phyloP scores from a whole-genome alignment of 116 monocot species.

The Trichopus zeylanicus region DNA sequence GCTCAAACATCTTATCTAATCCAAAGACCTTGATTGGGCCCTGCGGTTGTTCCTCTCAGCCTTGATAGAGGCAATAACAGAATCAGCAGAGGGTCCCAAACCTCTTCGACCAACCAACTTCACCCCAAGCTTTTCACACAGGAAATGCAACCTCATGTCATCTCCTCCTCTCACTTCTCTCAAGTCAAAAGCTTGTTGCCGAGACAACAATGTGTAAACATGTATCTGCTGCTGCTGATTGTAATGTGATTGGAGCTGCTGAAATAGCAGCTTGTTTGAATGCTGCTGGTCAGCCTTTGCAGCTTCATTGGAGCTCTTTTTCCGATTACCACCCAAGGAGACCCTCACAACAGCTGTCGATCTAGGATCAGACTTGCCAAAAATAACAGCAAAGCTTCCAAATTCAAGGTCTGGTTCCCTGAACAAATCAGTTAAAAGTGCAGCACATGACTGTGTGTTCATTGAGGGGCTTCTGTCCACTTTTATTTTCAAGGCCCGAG shows the following conservation, averaged over 20 bases:
- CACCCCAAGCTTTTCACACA: constrained; percentile 80
- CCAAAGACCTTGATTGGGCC: too few species aligned
- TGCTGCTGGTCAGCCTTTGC: constrained; percentile 45
- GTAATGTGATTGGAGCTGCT: constrained; percentile 51
- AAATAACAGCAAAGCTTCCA: constrained; percentile 84
- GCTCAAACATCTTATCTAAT: too few species aligned
- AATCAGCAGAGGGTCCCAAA: constrained; percentile 71
- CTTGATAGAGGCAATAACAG: constrained; percentile 81
- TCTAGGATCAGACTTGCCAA: constrained; percentile 54
- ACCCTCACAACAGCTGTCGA: constrained; percentile 77
- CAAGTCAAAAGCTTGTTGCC: constrained; percentile 77
- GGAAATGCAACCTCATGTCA: constrained; percentile 73
- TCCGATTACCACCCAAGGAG: constrained; percentile 52
- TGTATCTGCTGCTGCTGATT: constrained; percentile 85
- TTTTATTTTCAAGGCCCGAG: constrained; percentile 48
- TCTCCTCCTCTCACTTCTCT: constrained; percentile 97
- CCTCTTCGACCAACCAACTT: constrained; percentile 85
- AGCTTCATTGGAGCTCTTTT: constrained; percentile 41
- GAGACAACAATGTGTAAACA: constrained; percentile 62
- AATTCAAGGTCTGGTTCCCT: constrained; percentile 95
- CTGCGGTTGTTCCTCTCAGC: constrained; percentile 53
- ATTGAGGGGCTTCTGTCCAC: constrained; percentile 65
- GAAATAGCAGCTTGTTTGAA: constrained; percentile 42
- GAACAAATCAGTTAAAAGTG: constrained; percentile 76
- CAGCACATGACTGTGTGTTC: constrained; percentile 67